Conservation (phyloP, 1,284 basidiomycete species). For the Leccinum solheimii region DNA sequence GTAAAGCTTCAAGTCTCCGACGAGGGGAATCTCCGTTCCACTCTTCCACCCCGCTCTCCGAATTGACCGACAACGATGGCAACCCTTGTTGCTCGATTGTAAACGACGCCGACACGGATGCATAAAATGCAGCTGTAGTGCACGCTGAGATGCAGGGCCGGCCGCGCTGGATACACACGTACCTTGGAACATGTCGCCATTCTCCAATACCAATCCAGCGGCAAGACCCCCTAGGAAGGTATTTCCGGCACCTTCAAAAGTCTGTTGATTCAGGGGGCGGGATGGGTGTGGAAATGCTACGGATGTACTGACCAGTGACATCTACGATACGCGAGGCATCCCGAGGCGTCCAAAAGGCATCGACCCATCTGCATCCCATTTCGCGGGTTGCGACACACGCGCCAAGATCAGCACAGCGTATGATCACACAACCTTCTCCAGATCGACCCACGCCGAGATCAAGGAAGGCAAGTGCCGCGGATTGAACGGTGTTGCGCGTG, state of each 20-base stretch:
- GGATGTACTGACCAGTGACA: slow-evolving; percentile 41
- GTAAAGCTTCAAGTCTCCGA: slow-evolving; percentile 54
- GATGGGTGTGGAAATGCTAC: background rate
- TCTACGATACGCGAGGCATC: slow-evolving; percentile 65
- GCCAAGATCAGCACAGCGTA: slow-evolving; percentile 77
- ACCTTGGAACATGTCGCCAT: slow-evolving; percentile 70
- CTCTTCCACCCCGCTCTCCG: slow-evolving; percentile 36
- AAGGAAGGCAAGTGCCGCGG: slow-evolving; percentile 60
- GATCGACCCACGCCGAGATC: slow-evolving; percentile 53
- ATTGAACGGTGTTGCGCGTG: slow-evolving; percentile 54
- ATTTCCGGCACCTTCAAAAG: slow-evolving; percentile 75
- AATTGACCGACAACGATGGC: slow-evolving; percentile 44
- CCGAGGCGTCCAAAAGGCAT: slow-evolving; percentile 67
- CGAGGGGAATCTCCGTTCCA: slow-evolving; percentile 75
- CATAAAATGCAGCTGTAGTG: slow-evolving; percentile 66
- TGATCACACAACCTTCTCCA: slow-evolving; percentile 61
- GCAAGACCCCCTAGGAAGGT: slow-evolving; percentile 82
- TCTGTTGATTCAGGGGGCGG: slow-evolving; percentile 2
- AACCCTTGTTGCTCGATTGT: slow-evolving; percentile 66
- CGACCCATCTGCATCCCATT: slow-evolving; percentile 62
- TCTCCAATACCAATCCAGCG: slow-evolving; percentile 63
- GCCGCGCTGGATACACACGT: slow-evolving; percentile 5
- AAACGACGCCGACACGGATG: slow-evolving; percentile 75
- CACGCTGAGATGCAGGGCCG: slow-evolving; percentile 15
- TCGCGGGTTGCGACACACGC: slow-evolving; percentile 60